phyloP scores from a whole-genome alignment of 768 basidiomycete genomes.

The Tremella mesenterica region DNA sequence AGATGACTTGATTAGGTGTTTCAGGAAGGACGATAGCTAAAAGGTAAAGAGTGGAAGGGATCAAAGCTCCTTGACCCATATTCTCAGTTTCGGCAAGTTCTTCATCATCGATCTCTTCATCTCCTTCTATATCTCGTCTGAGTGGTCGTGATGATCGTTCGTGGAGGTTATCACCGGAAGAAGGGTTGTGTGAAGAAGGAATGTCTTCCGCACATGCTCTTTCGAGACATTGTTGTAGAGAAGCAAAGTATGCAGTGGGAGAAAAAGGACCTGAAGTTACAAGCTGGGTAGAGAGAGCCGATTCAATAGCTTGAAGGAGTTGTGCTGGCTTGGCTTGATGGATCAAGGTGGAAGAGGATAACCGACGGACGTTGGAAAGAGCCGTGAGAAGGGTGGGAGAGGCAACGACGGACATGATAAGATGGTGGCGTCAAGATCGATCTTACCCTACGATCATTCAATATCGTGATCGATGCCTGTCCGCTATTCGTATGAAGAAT shows the following conservation, averaged over 20 bases:
- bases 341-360: slow-evolving; percentile 66
- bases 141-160: slow-evolving; percentile 47
- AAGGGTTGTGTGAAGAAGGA: not conserved
- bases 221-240: slow-evolving; percentile 44
- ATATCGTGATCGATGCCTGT: too few species aligned
- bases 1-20: slow-evolving; percentile 70
- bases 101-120: slow-evolving; percentile 45
- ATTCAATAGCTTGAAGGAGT: slow-evolving; percentile 74
- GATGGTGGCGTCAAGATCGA: too few species aligned
- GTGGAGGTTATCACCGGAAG: too few species aligned
- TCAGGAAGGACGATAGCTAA: slow-evolving; percentile 67
- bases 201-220: slow-evolving; percentile 34
- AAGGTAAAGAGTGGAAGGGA: slow-evolving; percentile 78
- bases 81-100: slow-evolving; percentile 42
- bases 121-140: slow-evolving; percentile 44
- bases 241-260: slow-evolving; percentile 94
- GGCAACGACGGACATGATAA: not conserved
- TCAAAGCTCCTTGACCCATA: slow-evolving; percentile 58
- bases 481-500: too few species aligned
- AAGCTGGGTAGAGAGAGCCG: slow-evolving; percentile 43
- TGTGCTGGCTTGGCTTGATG: slow-evolving; percentile 86
- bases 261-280: slow-evolving; percentile 47
- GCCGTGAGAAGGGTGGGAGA: slow-evolving; percentile 22
- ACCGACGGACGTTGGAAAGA: slow-evolving; percentile 76
- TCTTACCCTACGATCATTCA: too few species aligned